Conservation (phyloP, 2,329 filamentous ascomycete genomes). For the Colletotrichum musicola region DNA sequence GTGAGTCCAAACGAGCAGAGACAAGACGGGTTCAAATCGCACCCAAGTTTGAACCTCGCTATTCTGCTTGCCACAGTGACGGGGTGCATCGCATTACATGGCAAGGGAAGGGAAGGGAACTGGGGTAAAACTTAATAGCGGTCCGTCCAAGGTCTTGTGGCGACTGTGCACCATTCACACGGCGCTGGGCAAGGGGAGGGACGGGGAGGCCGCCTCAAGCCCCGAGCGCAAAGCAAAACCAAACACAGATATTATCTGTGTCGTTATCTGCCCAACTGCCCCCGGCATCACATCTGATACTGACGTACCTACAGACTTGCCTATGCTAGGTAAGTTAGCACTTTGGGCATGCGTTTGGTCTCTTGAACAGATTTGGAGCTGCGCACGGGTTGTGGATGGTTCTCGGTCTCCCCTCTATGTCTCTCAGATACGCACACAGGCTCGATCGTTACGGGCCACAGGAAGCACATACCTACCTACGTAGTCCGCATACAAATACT, state of each 20-base stretch:
- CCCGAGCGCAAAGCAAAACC: conserved; percentile 12
- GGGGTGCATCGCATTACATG: background rate
- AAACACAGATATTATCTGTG: background rate
- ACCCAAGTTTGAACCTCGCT: background rate
- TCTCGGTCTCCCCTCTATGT: too few species aligned
- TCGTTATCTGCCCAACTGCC: background rate
- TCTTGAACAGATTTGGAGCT: too few species aligned
- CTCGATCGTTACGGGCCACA: too few species aligned
- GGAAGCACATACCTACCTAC: too few species aligned
- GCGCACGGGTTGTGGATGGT: too few species aligned
- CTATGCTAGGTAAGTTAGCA: too few species aligned
- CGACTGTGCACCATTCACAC: conserved; percentile 1
- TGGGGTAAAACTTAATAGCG: background rate
- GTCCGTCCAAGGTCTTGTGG: background rate
- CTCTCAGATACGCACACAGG: too few species aligned
- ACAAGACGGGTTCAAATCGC: background rate
- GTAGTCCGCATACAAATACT: too few species aligned
- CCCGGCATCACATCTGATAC: background rate
- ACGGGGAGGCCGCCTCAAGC: background rate
- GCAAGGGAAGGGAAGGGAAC: background rate
- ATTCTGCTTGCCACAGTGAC: background rate
- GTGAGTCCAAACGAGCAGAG: too few species aligned
- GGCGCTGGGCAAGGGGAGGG: background rate
- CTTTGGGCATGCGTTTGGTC: too few species aligned
- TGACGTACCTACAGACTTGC: background rate